A percentile compares a stretch with the other conserved stretches of the same genome.
Conservation (phyloP, 331 rosid genomes). For the Acacia concinna region DNA sequence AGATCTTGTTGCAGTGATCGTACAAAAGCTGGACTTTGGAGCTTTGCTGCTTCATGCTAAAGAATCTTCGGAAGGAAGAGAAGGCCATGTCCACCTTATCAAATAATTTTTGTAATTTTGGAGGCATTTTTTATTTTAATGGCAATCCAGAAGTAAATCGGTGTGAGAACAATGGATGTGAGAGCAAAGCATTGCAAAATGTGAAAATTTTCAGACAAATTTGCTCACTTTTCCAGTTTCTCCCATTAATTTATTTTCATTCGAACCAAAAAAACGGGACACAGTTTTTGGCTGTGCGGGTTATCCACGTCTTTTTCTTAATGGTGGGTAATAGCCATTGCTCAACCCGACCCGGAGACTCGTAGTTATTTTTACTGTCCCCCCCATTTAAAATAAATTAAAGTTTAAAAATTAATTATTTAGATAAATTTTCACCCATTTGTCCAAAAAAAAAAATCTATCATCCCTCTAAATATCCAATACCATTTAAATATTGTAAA, state of each 20-base stretch:
- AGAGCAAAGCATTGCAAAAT: conserved; percentile 8
- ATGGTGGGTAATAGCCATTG: not conserved
- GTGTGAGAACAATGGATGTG: not conserved
- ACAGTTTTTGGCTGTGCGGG: not conserved
- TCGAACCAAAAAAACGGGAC: not conserved
- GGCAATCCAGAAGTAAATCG: conserved; percentile 2
- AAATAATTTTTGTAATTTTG: conserved; percentile 41
- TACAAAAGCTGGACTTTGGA: conserved; percentile 70
- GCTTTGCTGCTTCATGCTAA: conserved; percentile 53
- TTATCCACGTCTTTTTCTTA: too few relatives aligned
- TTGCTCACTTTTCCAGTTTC: not conserved
- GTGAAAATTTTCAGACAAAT: not conserved
- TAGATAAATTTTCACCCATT: not conserved
- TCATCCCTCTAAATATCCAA: not conserved
- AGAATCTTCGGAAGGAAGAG: conserved; percentile 37
- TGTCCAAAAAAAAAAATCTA: not conserved
- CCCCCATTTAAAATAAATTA: too few relatives aligned
- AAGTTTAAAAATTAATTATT: not conserved
- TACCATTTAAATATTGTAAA: not conserved
- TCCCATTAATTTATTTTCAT: not conserved
- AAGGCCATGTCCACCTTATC: conserved; percentile 50
- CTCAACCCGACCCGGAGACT: not conserved
- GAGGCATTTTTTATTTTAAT: conserved; percentile 31
- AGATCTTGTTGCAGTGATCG: conserved; percentile 62
- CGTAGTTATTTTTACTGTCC: not conserved